These are phyloP conservation scores for Arachnopeziza araneosa DNA, from an alignment of 2,329 filamentous ascomycete species.

Conservation along the genomic window DNA sequence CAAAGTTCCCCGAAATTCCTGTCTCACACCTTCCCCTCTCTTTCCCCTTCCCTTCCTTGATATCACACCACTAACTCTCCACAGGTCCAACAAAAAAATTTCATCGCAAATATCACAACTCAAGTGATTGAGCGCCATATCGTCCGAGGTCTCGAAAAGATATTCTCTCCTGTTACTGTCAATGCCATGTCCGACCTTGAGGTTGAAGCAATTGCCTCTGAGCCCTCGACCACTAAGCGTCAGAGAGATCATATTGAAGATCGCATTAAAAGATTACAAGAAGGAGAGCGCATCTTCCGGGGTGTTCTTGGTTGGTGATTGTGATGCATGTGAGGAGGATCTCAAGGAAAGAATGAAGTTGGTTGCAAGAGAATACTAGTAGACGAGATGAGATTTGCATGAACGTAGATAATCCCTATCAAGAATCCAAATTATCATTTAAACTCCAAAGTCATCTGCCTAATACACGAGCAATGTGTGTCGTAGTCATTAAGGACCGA, in stretches of 20 bases:
- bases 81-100: slow-evolving; percentile 30
- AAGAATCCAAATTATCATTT: too few species aligned
- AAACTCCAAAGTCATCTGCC: too few species aligned
- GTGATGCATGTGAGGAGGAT: not conserved
- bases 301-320: slow-evolving; percentile 6
- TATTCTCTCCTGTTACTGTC: slow-evolving; percentile 23
- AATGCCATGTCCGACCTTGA: slow-evolving; percentile 17
- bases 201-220: slow-evolving; percentile 25
- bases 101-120: slow-evolving; percentile 31
- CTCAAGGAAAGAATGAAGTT: too few species aligned
- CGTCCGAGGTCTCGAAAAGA: slow-evolving; percentile 24
- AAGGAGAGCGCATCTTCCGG: slow-evolving; percentile 26
- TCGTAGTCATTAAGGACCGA: too few species aligned
- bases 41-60: not conserved
- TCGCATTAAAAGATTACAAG: slow-evolving; percentile 25
- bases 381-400: too few species aligned
- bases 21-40: not conserved
- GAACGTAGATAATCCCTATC: too few species aligned
- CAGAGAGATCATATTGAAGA: slow-evolving; percentile 24
- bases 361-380: too few species aligned
- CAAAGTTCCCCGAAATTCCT: not conserved
- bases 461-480: too few species aligned
- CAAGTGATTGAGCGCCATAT: slow-evolving; percentile 33
- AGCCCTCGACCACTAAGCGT: slow-evolving; percentile 19
- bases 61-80: not conserved